Evolutionary conservation across 345 rosid genomes (phyloP).

Genomic region (Eucalyptus cloeziana): DNA sequence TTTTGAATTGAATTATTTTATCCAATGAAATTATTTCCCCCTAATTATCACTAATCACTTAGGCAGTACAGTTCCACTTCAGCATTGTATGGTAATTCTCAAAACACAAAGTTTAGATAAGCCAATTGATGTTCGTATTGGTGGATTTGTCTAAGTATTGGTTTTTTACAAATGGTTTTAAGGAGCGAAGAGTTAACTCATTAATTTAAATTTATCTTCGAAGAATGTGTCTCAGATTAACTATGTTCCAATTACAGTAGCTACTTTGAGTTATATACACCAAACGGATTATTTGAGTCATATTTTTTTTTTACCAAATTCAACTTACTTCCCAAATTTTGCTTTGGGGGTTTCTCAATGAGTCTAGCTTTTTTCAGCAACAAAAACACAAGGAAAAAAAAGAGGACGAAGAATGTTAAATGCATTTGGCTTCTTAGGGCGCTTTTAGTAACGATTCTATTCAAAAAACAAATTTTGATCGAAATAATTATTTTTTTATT

Average conservation of each 20-base stretch:
- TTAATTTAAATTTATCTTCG: too few species aligned
- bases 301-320: fast-evolving
- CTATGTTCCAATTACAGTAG: fast-evolving
- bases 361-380: neutral
- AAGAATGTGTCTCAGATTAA: neutral
- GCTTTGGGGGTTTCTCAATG: neutral
- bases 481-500: too few species aligned
- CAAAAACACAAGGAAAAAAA: too few species aligned
- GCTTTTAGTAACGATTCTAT: too few species aligned
- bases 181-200: too few species aligned
- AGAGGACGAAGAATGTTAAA: neutral
- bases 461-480: too few species aligned
- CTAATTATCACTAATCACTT: neutral
- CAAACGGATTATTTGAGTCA: neutral
- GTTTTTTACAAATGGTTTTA: fast-evolving
- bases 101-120: neutral
- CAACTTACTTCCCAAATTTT: neutral
- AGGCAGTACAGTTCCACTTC: neutral
- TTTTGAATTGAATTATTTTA: too few species aligned
- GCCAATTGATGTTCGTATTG: neutral
- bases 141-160: too few species aligned
- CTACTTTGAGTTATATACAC: neutral
- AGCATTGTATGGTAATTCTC: neutral
- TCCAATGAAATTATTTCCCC: too few species aligned
- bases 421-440: neutral